Conservation (phyloP, 768 basidiomycete species). For the Phlebiopsis flavidoalba region DNA sequence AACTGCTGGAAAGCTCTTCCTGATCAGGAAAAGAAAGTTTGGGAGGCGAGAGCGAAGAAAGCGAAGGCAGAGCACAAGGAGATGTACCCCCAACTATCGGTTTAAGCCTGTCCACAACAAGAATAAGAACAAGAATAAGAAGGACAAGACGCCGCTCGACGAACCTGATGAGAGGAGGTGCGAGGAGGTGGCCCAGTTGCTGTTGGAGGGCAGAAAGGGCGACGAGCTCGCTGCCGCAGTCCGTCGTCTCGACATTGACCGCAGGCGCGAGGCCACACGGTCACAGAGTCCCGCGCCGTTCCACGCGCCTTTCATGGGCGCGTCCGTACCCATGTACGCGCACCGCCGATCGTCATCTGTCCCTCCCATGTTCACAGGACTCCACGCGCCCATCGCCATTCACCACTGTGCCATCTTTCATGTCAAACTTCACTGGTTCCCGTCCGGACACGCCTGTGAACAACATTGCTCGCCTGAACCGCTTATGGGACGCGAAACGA, state of each 20-base stretch:
- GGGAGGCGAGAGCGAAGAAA: constrained; percentile 69
- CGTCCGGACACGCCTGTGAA: constrained; percentile 40
- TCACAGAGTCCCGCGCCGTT: constrained; percentile 16
- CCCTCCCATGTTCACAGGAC: constrained; percentile 41
- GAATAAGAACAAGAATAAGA: constrained; percentile 39
- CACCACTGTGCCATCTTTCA: constrained; percentile 40
- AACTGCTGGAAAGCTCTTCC: constrained; percentile 67
- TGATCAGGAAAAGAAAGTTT: constrained; percentile 62
- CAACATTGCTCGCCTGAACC: constrained; percentile 39
- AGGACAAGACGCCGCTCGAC: constrained; percentile 21
- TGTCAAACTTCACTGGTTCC: constrained; percentile 22
- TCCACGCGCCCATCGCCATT: constrained; percentile 36
- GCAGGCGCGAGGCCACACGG: constrained; percentile 6
- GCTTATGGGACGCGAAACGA: constrained; percentile 17
- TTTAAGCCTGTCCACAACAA: constrained; percentile 43
- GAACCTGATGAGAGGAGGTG: constrained; percentile 28
- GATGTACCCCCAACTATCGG: constrained; percentile 38
- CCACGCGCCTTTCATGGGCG: constrained; percentile 10
- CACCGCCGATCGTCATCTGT: constrained; percentile 60
- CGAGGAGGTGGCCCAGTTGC: constrained; percentile 56
- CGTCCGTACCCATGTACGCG: constrained; percentile 24
- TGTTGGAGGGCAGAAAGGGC: constrained; percentile 67
- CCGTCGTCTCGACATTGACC: constrained; percentile 41
- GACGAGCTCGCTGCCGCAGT: constrained; percentile 61
- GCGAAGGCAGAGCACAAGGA: constrained; percentile 48